Conservation (phyloP, 345 rosid genomes). For the Arabis hirsuta region DNA sequence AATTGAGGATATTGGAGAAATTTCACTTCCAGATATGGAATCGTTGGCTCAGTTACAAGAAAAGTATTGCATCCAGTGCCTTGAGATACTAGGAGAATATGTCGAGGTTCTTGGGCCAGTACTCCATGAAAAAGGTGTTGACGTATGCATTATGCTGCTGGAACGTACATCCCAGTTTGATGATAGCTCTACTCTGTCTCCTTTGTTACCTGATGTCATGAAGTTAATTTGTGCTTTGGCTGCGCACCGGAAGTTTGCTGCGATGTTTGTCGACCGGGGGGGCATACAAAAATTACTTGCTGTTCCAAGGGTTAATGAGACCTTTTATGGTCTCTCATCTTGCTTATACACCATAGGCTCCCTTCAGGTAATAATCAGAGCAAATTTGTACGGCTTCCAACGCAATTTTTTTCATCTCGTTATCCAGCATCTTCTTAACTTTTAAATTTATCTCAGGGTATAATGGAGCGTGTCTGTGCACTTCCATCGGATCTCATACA, state of each 20-base stretch:
- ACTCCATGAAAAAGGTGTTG: constrained; percentile 94
- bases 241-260: constrained; percentile 97
- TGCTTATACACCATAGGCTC: constrained; percentile 93
- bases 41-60: constrained; percentile 80
- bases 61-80: constrained; percentile 93
- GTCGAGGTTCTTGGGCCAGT: constrained; percentile 99
- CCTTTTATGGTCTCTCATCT: constrained; percentile 88
- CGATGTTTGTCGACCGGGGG: constrained; percentile 94
- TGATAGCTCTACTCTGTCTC: constrained; percentile 50
- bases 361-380: constrained; percentile 68
- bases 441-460: constrained; percentile 56
- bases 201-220: constrained; percentile 90
- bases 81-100: constrained; percentile 89
- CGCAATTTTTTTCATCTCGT: constrained; percentile 5
- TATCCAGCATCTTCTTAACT: constrained; percentile 25
- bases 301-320: constrained; percentile 72
- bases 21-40: constrained; percentile 75
- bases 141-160: constrained; percentile 83
- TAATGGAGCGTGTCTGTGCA: constrained; percentile 98
- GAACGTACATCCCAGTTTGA: constrained; percentile 63
- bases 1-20: constrained; percentile 59
- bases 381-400: constrained; percentile 3
- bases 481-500: constrained; percentile 80
- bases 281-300: constrained; percentile 94
- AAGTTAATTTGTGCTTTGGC: constrained; percentile 98